Evolutionary conservation across 345 rosid species (phyloP).

Genomic region (Hypericum androsaemum): DNA sequence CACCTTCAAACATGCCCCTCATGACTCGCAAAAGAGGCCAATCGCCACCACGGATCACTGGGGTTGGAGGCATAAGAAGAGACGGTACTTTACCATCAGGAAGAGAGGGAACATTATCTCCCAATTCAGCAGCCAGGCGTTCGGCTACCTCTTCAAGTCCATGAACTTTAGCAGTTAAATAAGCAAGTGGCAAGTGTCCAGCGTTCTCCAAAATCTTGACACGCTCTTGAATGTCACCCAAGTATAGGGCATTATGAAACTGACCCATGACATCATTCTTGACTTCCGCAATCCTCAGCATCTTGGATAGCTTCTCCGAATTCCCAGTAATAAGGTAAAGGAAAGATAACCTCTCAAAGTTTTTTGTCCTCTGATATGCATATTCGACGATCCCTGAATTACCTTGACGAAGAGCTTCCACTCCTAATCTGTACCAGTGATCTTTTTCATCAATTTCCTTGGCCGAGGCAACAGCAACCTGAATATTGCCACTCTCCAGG

Average conservation of each 20-base stretch:
- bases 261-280: constrained; percentile 95
- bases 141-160: constrained; percentile 70
- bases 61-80: constrained; percentile 72
- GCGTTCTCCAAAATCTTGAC: constrained; percentile 80
- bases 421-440: constrained; percentile 85
- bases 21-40: constrained; percentile 95
- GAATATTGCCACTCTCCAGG: constrained; percentile 88
- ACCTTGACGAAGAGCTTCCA: constrained; percentile 98
- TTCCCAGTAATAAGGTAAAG: constrained; percentile 88
- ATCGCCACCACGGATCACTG: constrained; percentile 73
- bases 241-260: constrained; percentile 82
- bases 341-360: constrained; percentile 90
- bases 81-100: constrained; percentile 65
- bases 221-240: constrained; percentile 86
- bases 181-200: constrained; percentile 86
- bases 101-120: constrained; percentile 58
- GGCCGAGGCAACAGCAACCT: constrained; percentile 92
- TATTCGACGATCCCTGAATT: constrained; percentile 85
- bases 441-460: constrained; percentile 93
- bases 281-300: constrained; percentile 92
- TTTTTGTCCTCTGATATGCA: constrained; percentile 94
- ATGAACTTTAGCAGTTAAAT: constrained; percentile 68
- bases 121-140: constrained; percentile 57
- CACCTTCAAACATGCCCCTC: constrained; percentile 93
- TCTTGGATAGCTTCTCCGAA: constrained; percentile 67